These are phyloP conservation scores for Tetracentron sinense DNA, from an alignment of 164 flowering plant species.

Conservation along the genomic window DNA sequence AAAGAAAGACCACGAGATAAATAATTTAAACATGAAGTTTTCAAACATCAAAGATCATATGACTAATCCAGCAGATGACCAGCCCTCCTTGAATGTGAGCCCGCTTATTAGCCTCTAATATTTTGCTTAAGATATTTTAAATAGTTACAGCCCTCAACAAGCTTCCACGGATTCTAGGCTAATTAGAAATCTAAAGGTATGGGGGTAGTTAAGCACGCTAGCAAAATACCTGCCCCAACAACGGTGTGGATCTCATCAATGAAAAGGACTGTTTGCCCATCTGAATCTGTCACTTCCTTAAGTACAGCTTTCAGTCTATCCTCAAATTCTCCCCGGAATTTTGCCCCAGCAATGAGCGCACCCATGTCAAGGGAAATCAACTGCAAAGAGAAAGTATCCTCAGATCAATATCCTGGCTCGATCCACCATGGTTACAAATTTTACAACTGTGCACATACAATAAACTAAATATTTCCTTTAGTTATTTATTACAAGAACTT, in stretches of 20 bases:
- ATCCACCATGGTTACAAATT: not conserved
- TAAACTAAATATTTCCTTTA: not conserved
- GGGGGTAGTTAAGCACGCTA: not conserved
- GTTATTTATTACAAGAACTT: not conserved
- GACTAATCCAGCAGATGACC: too few relatives aligned
- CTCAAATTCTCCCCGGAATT: conserved; percentile 95
- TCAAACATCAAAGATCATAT: too few relatives aligned
- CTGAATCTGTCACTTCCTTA: conserved; percentile 90
- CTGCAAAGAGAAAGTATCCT: conserved; percentile 34
- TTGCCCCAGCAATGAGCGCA: conserved; percentile 97
- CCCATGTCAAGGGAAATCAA: conserved; percentile 99
- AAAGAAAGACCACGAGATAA: too few relatives aligned
- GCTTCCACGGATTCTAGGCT: not conserved
- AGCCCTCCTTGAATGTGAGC: too few relatives aligned
- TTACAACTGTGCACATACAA: not conserved
- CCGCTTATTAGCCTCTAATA: not conserved
- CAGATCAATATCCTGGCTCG: not conserved
- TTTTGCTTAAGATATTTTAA: not conserved
- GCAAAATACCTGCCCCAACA: conserved; percentile 83
- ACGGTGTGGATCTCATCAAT: conserved; percentile 99
- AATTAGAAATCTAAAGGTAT: not conserved
- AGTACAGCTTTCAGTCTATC: conserved; percentile 97
- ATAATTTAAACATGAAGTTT: too few relatives aligned
- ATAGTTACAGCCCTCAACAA: not conserved
- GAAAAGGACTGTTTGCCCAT: conserved; percentile 86